Evolutionary conservation across 2,329 filamentous ascomycete genomes (phyloP), one percentile per base, ranked within the genome.

Genomic region (Cladophialophora chaetospira): DNA sequence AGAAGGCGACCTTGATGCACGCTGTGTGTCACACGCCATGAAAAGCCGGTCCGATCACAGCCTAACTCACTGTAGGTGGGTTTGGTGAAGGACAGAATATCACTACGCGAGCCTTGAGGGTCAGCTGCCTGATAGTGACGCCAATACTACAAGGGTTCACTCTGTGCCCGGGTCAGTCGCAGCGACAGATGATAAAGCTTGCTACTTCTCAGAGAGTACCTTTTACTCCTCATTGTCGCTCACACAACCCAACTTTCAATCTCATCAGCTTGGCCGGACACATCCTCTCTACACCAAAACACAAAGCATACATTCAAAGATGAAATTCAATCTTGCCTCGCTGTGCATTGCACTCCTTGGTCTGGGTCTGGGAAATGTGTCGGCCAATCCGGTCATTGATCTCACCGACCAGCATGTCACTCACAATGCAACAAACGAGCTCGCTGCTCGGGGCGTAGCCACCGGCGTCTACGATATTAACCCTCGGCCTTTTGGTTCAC

Each of bases 401-500:
- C 8, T 3, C 36, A 10, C 17, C 8, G 36, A 40, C 17, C 17
- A 21, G 17, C 36, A 15, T 40, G 3, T 40, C 23, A 15, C 36
- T 10, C 36, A 19, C 17, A 51, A 51, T 21, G 25, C 36, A 15
- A 51, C 48, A 9, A 8, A 25, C 19, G 48, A 29, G 35, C 26
- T n/a, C 23, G 21, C 31, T n/a, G 46, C 29, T 10, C 21, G 29
- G 15, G 25, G 25, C 48, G 21, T 17, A n/a, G 8, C 23, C 29
- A 25, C 26, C 15, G 42, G 21, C 48, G 25, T 38, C 23, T 51
- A 19, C 26, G 35, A 42, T 11, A 51, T 51, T 25, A 42, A n/a
- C 25, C 48, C 48, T 15, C 26, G 25, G 8, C 35, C 48, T 6
- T 28, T 25, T 40, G 48, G 48, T 10, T 21, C 48, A n/a, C 35